phyloP scores from a whole-genome alignment of 2,329 filamentous ascomycete species.

The Fusarium miscanthi region DNA sequence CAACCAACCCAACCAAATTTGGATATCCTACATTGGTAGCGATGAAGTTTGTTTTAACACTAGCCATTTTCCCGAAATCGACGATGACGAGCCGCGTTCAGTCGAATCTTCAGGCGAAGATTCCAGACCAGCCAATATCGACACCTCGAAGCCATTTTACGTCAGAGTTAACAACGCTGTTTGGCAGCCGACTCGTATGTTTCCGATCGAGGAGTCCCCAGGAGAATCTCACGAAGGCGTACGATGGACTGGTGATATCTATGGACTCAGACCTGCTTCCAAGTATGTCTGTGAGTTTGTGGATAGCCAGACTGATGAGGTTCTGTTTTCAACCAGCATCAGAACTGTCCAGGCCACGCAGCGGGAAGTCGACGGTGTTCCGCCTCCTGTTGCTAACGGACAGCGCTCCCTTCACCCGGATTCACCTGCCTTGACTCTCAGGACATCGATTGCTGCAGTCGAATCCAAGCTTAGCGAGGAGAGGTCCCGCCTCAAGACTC shows the following conservation, averaged over 20 bases:
- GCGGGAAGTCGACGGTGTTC: slow-evolving; percentile 47
- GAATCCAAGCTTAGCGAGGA: slow-evolving; percentile 78
- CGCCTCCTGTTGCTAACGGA: slow-evolving; percentile 52
- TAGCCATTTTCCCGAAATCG: slow-evolving; percentile 68
- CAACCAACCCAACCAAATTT: slow-evolving; percentile 76
- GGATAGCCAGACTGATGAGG: slow-evolving; percentile 70
- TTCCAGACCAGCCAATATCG: slow-evolving; percentile 63
- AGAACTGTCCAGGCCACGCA: slow-evolving; percentile 67
- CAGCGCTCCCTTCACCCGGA: slow-evolving; percentile 76
- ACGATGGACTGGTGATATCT: slow-evolving; percentile 78
- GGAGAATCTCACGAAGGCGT: slow-evolving; percentile 55
- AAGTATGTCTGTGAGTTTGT: slow-evolving; percentile 85
- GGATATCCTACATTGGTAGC: slow-evolving; percentile 82
- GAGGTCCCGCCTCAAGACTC: slow-evolving; percentile 74
- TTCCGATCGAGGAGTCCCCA: slow-evolving; percentile 55
- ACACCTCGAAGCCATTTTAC: slow-evolving; percentile 80
- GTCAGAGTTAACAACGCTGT: slow-evolving; percentile 81
- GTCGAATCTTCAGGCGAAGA: slow-evolving; percentile 46
- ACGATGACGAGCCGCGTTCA: slow-evolving; percentile 47
- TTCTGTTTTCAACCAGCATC: slow-evolving; percentile 78
- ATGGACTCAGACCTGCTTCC: slow-evolving; percentile 74
- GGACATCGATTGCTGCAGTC: slow-evolving; percentile 78
- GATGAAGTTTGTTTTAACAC: slow-evolving; percentile 83
- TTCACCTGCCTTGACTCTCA: slow-evolving; percentile 80
- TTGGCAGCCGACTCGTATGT: slow-evolving; percentile 82